Conservation (phyloP, 176 grass and related monocot genomes). For the Rhynchospora breviuscula region DNA sequence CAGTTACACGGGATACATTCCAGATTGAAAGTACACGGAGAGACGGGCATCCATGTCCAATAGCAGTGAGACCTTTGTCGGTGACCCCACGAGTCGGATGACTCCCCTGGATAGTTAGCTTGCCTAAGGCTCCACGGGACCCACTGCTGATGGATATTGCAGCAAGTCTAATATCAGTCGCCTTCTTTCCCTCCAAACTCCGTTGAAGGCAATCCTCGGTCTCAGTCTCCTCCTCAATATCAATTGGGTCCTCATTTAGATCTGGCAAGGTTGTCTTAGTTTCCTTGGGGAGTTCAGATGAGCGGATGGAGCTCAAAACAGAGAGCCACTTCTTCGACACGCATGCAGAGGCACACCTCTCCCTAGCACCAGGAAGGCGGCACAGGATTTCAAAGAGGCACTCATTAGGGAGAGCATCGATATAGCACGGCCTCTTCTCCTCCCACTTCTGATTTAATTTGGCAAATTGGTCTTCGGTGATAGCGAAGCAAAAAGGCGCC, state of each 20-base stretch:
- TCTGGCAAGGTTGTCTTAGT: conserved; percentile 39
- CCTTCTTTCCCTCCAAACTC: conserved; percentile 50
- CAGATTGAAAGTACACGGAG: conserved; percentile 59
- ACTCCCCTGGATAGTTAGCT: conserved; percentile 54
- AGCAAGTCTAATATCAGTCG: conserved; percentile 66
- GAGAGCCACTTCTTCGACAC: conserved; percentile 82
- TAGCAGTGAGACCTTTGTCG: conserved; percentile 55
- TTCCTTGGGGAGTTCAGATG: conserved; percentile 44
- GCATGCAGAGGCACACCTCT: conserved; percentile 60
- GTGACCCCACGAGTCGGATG: conserved; percentile 64
- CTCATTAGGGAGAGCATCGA: conserved; percentile 73
- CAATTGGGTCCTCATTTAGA: conserved; percentile 50
- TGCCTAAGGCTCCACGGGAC: conserved; percentile 42
- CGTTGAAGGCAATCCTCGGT: conserved; percentile 34
- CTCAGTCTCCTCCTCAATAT: conserved; percentile 27
- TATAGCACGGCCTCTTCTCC: conserved; percentile 29
- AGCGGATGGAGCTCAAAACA: conserved; percentile 57
- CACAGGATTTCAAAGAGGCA: conserved; percentile 95
- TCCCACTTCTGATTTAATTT: conserved; percentile 40
- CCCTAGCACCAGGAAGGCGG: conserved; percentile 43
- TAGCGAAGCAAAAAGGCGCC: conserved; percentile 44
- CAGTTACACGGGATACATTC: conserved; percentile 56
- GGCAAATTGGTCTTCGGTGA: conserved; percentile 8
- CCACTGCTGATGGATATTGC: conserved; percentile 46
- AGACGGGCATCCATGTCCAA: conserved; percentile 48